Percentiles rank a stretch among this genome's conserved stretches.
Evolutionary conservation across 257 asterid genomes (phyloP).

Genomic region (Solanum appendiculatum): DNA sequence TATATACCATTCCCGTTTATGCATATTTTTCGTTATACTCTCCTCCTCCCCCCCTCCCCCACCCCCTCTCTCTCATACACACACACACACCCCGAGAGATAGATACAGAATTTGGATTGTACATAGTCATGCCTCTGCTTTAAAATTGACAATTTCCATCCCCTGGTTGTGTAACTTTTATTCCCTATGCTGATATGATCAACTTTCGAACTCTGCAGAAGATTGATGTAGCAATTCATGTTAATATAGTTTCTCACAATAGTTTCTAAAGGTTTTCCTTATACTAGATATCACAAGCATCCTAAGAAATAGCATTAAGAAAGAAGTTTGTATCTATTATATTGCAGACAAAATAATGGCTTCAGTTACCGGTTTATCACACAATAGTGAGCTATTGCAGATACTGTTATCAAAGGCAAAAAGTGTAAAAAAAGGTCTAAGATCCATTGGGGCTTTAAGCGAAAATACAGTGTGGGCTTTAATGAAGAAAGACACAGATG

Average conservation of each 20-base stretch:
- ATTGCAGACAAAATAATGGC: not conserved
- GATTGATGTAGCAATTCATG: not conserved
- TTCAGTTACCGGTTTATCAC: not conserved
- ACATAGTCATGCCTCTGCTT: not conserved
- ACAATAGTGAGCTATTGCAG: not conserved
- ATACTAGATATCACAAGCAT: not conserved
- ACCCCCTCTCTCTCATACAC: not conserved
- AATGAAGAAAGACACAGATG: not conserved
- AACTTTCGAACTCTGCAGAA: not conserved
- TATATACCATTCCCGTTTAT: not conserved
- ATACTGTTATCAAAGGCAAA: not conserved
- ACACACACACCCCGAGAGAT: not conserved
- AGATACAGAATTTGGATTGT: not conserved
- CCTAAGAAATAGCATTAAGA: not conserved
- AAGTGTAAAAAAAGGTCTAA: not conserved
- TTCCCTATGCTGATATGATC: not conserved
- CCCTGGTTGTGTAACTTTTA: not conserved
- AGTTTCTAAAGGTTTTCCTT: not conserved
- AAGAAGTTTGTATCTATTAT: not conserved
- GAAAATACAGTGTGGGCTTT: not conserved
- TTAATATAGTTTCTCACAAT: not conserved
- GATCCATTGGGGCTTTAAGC: not conserved
- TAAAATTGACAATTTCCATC: not conserved
- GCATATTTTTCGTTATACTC: not conserved
- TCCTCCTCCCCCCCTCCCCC: not conserved